Evolutionary conservation across 2,329 filamentous ascomycete genomes (phyloP), one percentile per base, ranked within the genome.

Genomic region (Dothideomycetidae sp.): DNA sequence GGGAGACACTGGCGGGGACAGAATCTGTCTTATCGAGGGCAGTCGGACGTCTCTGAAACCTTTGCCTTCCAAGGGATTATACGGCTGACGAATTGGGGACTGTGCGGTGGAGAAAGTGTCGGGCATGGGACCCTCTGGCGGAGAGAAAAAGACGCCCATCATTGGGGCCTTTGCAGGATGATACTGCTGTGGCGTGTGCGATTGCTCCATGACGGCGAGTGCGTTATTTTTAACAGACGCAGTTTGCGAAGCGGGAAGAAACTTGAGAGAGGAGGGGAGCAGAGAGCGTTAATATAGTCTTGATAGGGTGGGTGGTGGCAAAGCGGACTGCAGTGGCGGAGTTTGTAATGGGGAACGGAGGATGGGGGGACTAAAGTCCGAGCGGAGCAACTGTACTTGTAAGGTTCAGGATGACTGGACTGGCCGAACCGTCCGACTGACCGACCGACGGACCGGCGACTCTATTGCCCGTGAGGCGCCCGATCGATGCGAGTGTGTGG

Each of bases 81-180:
- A 12, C 21, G 15, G 32, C n/a, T 40, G 37, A 30, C 23, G 31
- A 13, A 30, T 18, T 7, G 31, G 23, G 12, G 31, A 40, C 16
- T 28, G 37, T 15, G 37, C 16, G 26, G n/a, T 29, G 15, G 37
- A 14, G 21, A 40, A 40, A 18, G 29, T 40, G 17, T 40, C 37
- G 5, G 31, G 21, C 31, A 33, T 40, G 13, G 21, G 31, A 7
- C 23, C 30, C 18, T 40, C 37, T 30, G 37, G 37, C n/a, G 37
- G 37, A 12, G 37, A 34, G 31, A 34, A 40, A 23, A 30, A 40
- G 18, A 40, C 23, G 15, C 37, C 37, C 31, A 40, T 33, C 13
- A 31, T 13, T 10, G 31, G 37, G n/a, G 37, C 19, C 23, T 33
- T 33, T n/a, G 21, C 21, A 15, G 37, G 21, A 26, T 7, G n/a